Percentiles rank a stretch among this genome's conserved stretches.
Evolutionary conservation across 495 filamentous ascomycete genomes (phyloP).

Genomic region (Umbilicaria muhlenbergii): DNA sequence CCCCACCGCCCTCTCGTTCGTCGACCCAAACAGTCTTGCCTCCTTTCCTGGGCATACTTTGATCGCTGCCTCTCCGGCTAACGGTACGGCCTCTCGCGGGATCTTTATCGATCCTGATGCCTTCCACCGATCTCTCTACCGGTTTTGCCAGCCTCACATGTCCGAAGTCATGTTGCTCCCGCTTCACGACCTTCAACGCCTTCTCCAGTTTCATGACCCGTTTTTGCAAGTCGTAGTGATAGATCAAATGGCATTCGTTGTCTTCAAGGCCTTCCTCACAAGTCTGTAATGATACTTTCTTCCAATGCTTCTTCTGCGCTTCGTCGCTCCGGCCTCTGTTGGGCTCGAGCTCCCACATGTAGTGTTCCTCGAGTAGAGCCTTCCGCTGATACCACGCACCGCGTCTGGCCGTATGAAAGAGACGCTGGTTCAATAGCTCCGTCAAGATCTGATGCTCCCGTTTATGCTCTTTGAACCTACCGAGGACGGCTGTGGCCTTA

Average conservation of each 20-base stretch:
- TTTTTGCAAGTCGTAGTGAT: conserved; percentile 90
- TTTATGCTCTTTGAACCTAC: conserved; percentile 63
- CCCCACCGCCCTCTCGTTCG: conserved; percentile 43
- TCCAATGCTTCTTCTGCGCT: conserved; percentile 69
- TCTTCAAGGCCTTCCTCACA: conserved; percentile 83
- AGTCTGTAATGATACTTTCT: conserved; percentile 57
- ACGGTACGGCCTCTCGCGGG: conserved; percentile 15
- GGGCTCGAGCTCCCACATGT: conserved; percentile 55
- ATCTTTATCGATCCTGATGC: conserved; percentile 55
- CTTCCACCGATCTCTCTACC: conserved; percentile 55
- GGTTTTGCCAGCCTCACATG: conserved; percentile 65
- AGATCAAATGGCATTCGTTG: conserved; percentile 72
- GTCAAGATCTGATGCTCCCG: conserved; percentile 60
- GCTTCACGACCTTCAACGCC: conserved; percentile 62
- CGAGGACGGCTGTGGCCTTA: conserved; percentile 69
- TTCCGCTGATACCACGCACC: conserved; percentile 95
- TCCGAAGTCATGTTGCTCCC: conserved; percentile 84
- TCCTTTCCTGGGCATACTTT: conserved; percentile 25
- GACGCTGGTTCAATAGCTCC: conserved; percentile 63
- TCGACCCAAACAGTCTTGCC: conserved; percentile 83
- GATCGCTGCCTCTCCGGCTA: conserved; percentile 16
- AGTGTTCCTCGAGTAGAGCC: conserved; percentile 87
- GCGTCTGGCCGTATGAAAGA: conserved; percentile 73
- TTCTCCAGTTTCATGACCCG: conserved; percentile 81
- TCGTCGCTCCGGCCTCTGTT: conserved; percentile 37